Conservation (phyloP, 164 flowering plant genomes). For the Sedum album region DNA sequence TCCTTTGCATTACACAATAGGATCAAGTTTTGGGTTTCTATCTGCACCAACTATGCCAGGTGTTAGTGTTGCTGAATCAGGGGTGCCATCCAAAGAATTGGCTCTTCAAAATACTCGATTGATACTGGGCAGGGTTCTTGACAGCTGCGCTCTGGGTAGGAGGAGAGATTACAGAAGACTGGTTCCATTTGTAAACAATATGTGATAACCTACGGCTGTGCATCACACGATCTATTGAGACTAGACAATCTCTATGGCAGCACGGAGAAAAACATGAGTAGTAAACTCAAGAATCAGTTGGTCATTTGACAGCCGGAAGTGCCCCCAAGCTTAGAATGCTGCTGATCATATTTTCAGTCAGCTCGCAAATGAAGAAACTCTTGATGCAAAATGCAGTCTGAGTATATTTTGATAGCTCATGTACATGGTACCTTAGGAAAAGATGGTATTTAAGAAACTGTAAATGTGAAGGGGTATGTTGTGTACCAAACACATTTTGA, state of each 20-base stretch:
- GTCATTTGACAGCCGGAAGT: too few species aligned
- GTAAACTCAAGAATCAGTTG: neutral
- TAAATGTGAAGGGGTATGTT: neutral
- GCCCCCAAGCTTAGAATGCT: neutral
- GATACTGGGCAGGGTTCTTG: slow-evolving; percentile 87
- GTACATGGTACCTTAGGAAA: neutral
- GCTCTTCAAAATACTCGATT: slow-evolving; percentile 85
- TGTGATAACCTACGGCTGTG: neutral
- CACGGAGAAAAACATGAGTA: neutral
- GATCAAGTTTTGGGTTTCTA: slow-evolving; percentile 33
- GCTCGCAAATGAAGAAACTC: neutral
- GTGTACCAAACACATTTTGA: neutral
- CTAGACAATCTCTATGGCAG: too few species aligned
- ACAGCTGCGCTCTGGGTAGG: slow-evolving; percentile 74
- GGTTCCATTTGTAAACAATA: slow-evolving; percentile 73
- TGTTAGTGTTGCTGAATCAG: slow-evolving; percentile 33
- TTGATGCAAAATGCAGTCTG: neutral
- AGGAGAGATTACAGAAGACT: slow-evolving; percentile 78
- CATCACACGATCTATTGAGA: neutral
- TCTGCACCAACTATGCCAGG: slow-evolving; percentile 28
- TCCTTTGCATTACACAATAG: slow-evolving; percentile 56
- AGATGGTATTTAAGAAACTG: neutral
- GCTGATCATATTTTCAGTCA: neutral
- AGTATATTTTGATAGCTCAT: neutral
- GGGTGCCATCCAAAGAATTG: slow-evolving; percentile 52